Evolutionary conservation across 2,329 filamentous ascomycete genomes (phyloP).

Genomic region (Aspergillus tubingensis): DNA sequence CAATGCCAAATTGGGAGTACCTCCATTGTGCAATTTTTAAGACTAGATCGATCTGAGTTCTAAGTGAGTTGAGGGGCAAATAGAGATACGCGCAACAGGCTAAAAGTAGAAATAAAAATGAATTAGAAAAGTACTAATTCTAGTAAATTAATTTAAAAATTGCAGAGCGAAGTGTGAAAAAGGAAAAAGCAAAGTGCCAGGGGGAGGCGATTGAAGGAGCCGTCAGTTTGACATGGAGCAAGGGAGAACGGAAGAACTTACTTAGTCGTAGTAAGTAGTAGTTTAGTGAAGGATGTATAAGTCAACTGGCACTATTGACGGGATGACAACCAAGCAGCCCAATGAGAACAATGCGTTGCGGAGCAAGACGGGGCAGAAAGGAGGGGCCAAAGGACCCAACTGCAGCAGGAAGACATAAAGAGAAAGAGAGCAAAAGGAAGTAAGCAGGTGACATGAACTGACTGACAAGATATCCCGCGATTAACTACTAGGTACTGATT

Average conservation of each 20-base stretch:
- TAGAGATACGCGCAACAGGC: background rate
- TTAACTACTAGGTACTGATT: background rate
- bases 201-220: slow-evolving; percentile 4
- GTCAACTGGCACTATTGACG: slow-evolving; percentile 24
- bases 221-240: slow-evolving; percentile 16
- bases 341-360: slow-evolving; percentile 15
- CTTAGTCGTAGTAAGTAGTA: too few relatives aligned
- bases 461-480: background rate
- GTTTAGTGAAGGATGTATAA: slow-evolving; percentile 11
- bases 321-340: slow-evolving; percentile 15
- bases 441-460: background rate
- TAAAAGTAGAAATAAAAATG: background rate
- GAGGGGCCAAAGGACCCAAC: slow-evolving; percentile 11
- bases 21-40: slow-evolving; percentile 3
- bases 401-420: background rate
- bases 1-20: slow-evolving; percentile 7
- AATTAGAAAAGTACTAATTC: background rate
- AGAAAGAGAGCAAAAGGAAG: background rate
- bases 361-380: slow-evolving; percentile 6
- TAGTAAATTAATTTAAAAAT: background rate
- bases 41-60: slow-evolving; percentile 7
- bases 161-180: background rate
- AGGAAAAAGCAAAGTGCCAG: background rate
- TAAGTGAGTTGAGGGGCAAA: background rate
- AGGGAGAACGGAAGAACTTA: background rate